These are phyloP conservation scores for Pythium diclinum DNA, from an alignment of 352 stramenopile species.

Conservation along the genomic window DNA sequence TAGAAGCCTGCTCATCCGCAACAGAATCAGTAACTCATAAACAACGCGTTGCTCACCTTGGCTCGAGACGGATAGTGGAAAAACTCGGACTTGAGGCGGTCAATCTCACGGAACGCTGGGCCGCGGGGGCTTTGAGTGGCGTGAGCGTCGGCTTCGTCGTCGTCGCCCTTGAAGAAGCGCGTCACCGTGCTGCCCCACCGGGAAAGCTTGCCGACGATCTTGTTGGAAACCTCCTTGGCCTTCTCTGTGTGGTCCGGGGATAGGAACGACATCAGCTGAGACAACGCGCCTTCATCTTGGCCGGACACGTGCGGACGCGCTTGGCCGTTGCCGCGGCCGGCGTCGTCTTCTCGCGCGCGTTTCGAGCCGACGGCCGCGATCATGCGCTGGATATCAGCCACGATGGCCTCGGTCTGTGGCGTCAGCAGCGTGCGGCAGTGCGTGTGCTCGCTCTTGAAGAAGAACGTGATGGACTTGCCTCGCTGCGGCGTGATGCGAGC, in stretches of 20 bases:
- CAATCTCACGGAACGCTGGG: slow-evolving; percentile 42
- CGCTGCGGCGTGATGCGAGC: slow-evolving; percentile 71
- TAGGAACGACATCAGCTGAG: slow-evolving; percentile 65
- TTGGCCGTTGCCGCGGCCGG: slow-evolving; percentile 2
- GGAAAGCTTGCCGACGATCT: slow-evolving; percentile 70
- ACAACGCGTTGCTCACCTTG: slow-evolving; percentile 30
- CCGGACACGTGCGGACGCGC: slow-evolving; percentile 6
- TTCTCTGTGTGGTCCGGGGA: slow-evolving; percentile 69
- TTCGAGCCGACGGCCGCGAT: slow-evolving; percentile 47
- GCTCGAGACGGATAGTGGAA: slow-evolving; percentile 68
- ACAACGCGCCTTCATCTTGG: slow-evolving; percentile 27
- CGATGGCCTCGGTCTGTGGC: slow-evolving; percentile 65
- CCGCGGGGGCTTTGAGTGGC: neutral
- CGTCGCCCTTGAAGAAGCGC: slow-evolving; percentile 62
- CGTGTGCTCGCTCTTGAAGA: slow-evolving; percentile 64
- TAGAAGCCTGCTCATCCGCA: neutral
- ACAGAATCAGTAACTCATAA: neutral
- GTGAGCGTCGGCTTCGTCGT: slow-evolving; percentile 31
- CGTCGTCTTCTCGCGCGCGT: slow-evolving; percentile 35
- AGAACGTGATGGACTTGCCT: slow-evolving; percentile 76
- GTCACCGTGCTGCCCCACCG: slow-evolving; percentile 63
- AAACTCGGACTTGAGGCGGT: slow-evolving; percentile 57
- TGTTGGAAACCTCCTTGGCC: slow-evolving; percentile 79
- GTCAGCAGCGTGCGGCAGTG: slow-evolving; percentile 73
- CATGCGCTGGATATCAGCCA: slow-evolving; percentile 63